Evolutionary conservation across 257 asterid genomes (phyloP), one percentile per base, ranked within the genome.

Genomic region (Lycium ferocissimum): DNA sequence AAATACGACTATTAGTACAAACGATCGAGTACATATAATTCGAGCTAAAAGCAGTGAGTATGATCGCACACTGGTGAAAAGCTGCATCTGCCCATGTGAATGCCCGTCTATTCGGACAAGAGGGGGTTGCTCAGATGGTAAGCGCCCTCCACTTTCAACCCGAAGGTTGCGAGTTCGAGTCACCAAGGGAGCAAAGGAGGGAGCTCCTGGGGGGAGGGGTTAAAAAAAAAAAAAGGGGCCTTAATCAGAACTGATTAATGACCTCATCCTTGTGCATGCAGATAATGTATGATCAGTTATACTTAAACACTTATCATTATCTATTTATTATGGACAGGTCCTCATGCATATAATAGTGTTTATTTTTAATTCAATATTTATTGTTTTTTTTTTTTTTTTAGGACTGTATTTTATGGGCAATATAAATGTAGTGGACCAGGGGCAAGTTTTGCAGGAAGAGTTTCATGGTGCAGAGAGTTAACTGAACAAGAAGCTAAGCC

Each of bases 381-480:
- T 20, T 47, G 22, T 14, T 1, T 13, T 6, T 6, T 3, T 79
- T 67, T 69, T 85, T 43, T 2, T 37, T 14, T 4, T 83, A 96
- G 99, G 96, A 96, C 99, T 65, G 99, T 94, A 59, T 96, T 94
- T 61, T 96, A 93, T 73, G 99, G 99, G 88, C 99, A 96, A 85
- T 96, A 96, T 90, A 96, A 93, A 83, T 96, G 99, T 89, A 92
- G 87, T 6, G 99, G 99, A 83, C 85, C 91, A 72, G 99, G 99
- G 82, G 98, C 98, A 61, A 93, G 79, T 83, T 94, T 88, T 92
- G 98, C 98, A 65, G 99, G 98, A 81, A 91, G 99, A 90, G 98
- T 96, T 51, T 86, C 99, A 71, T 94, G 99, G 99, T 93, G 95
- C 1, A 93, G 98, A 87, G 99, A 96, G 70, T 89, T 96, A 0